Conservation (phyloP, 2,329 filamentous ascomycete species). For the Aspergillus piperis region DNA sequence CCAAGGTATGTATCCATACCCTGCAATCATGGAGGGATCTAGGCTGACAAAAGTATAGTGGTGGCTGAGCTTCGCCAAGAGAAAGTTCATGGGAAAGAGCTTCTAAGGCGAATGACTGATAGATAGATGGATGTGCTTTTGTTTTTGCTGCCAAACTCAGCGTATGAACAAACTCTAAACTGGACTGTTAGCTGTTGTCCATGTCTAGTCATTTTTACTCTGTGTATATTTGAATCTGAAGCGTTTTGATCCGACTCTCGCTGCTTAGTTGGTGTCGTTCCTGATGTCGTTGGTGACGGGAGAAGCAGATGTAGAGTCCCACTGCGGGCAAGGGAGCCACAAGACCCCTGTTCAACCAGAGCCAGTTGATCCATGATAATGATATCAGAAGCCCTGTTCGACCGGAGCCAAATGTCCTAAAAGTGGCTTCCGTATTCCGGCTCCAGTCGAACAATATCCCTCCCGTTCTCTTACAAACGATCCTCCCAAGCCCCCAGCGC, state of each 20-base stretch:
- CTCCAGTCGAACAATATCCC: no score
- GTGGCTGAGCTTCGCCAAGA: conserved; percentile 98
- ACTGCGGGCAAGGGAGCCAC: no score
- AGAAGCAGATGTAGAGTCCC: no score
- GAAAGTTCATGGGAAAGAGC: conserved; percentile 99
- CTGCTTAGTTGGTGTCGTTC: background rate
- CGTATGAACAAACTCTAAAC: conserved; percentile 18
- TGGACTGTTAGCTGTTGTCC: background rate
- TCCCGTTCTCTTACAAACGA: no score
- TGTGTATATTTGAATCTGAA: conserved; percentile 17
- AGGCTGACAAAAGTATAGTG: conserved; percentile 61
- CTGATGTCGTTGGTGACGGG: no score
- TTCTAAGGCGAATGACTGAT: conserved; percentile 52
- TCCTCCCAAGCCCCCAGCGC: no score
- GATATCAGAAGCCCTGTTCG: no score
- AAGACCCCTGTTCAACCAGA: no score
- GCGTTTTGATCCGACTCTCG: background rate
- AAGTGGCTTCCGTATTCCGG: no score
- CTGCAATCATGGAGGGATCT: background rate
- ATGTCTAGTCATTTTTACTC: background rate
- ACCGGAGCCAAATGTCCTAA: no score
- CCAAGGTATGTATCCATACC: conserved; percentile 50
- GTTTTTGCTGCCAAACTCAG: conserved; percentile 17
- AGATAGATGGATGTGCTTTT: conserved; percentile 17
- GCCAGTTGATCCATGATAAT: no score